Base-by-base conservation (phyloP, 2,329 filamentous ascomycete species). In the Pseudocercospora pini-densiflorae region DNA sequence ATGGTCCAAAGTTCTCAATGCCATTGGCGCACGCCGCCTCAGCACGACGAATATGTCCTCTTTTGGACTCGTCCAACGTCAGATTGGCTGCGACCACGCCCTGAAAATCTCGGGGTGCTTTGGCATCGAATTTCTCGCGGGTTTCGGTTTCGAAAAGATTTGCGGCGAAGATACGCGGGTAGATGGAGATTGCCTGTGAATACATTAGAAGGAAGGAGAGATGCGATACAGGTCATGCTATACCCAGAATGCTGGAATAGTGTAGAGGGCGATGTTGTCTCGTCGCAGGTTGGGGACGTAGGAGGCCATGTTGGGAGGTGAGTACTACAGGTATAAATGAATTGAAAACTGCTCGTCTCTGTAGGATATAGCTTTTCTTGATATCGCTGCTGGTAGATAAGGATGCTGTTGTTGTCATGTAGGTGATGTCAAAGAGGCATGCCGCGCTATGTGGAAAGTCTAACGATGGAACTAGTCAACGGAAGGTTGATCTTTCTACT, bases 1-100 rank as follows among this genome's bases (percentile, higher is more conserved):
- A 81, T 23, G 80, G 72, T 16, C 76, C 77, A 5, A 82, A 60
- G 58, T 79, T 81, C 68, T 82, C 80, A 47, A 79, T 76, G 16
- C 77, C 76, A 61, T 81, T 82, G 8, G 67, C 63, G 63, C 76
- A 73, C 2, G 80, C 80, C 5, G 73, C 75, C 70, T 81, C 79
- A 31, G 77, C 76, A 24, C 79, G 76, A 40, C 73, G 53, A 62
- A 81, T 76, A 2, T 62, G 70, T 33, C 68, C 73, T 67, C 78
- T 79, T 60, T 74, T 78, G 63, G 71, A 71, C 68, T 68, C 57
- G 62, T 78, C 74, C 51, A 80, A 68, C 9, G 72, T 73, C 59
- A 75, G 72, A 61, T 77, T 73, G 36, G 71, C 68, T 16, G 71
- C 67, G 33, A 78, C 70, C 14, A 31, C 62, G 19, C 68, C 61